These are phyloP conservation scores for Neurospora discreta DNA, from an alignment of 495 filamentous ascomycete genomes.

Conservation along the genomic window DNA sequence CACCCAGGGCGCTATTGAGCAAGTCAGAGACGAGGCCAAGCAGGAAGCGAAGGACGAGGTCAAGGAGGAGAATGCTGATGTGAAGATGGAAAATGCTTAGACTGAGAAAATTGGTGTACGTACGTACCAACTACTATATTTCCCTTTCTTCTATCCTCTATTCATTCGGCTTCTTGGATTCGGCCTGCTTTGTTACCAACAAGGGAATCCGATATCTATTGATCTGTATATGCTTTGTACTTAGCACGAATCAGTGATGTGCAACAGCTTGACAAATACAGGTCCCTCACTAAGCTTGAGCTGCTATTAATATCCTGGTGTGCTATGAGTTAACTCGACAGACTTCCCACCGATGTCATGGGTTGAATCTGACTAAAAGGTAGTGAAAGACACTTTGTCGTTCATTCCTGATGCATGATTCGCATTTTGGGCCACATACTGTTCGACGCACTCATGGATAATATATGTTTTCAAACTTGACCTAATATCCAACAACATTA, in stretches of 20 bases:
- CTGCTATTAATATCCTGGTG: background rate
- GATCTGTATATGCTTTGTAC: background rate
- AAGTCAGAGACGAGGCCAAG: slow-evolving; percentile 31
- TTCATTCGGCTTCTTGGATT: background rate
- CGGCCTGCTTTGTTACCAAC: background rate
- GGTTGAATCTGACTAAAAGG: background rate
- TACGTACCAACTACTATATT: background rate
- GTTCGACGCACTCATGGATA: background rate
- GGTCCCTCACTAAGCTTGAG: background rate
- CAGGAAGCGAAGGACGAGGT: slow-evolving; percentile 22
- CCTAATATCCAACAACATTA: background rate
- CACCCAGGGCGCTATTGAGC: background rate
- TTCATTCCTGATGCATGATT: background rate
- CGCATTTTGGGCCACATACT: background rate
- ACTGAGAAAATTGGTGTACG: background rate
- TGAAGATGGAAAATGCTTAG: slow-evolving; percentile 25
- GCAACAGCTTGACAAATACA: background rate
- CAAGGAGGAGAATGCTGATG: slow-evolving; percentile 17
- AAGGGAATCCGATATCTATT: background rate
- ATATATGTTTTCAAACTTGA: background rate
- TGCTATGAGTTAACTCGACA: background rate
- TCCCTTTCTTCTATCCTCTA: background rate
- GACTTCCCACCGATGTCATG: background rate
- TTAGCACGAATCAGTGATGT: background rate
- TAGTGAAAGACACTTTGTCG: background rate